These are phyloP conservation scores for Diaporthe amygdali DNA, from an alignment of 2,329 filamentous ascomycete species.

Conservation along the genomic window DNA sequence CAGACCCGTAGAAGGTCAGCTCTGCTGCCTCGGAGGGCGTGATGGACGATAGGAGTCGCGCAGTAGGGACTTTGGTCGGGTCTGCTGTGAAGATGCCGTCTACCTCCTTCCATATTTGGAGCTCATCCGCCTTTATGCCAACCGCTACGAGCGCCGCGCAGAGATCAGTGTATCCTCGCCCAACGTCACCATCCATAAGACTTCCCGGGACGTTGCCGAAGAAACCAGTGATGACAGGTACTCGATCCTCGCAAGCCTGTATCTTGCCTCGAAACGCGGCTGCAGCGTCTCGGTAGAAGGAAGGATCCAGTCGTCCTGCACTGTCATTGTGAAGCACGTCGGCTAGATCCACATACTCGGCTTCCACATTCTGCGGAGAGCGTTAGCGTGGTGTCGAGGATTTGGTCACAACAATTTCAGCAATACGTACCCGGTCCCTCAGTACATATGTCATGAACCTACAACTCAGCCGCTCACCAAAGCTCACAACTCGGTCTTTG, in stretches of 20 bases:
- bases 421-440: slow-evolving; percentile 65
- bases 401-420: not conserved
- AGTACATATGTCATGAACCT: slow-evolving; percentile 86
- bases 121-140: slow-evolving; percentile 81
- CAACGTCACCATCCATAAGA: slow-evolving; percentile 85
- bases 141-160: slow-evolving; percentile 93
- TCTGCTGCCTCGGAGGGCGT: slow-evolving; percentile 95
- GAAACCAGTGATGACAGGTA: slow-evolving; percentile 88
- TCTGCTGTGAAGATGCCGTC: slow-evolving; percentile 69
- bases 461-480: slow-evolving; percentile 95
- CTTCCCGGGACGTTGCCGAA: slow-evolving; percentile 94
- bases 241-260: slow-evolving; percentile 65
- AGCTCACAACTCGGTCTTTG: slow-evolving; percentile 89
- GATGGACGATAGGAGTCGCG: slow-evolving; percentile 85
- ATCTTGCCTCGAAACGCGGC: slow-evolving; percentile 68
- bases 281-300: slow-evolving; percentile 73
- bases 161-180: slow-evolving; percentile 94
- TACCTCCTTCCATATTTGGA: slow-evolving; percentile 99
- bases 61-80: slow-evolving; percentile 88
- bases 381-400: slow-evolving; percentile 32
- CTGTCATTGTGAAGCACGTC: slow-evolving; percentile 76
- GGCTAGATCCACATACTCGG: slow-evolving; percentile 89
- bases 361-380: slow-evolving; percentile 68
- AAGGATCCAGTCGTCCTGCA: slow-evolving; percentile 63
- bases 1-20: slow-evolving; percentile 90